Base-by-base conservation (phyloP, 2,329 filamentous ascomycete genomes). In the Trichothecium roseum region DNA sequence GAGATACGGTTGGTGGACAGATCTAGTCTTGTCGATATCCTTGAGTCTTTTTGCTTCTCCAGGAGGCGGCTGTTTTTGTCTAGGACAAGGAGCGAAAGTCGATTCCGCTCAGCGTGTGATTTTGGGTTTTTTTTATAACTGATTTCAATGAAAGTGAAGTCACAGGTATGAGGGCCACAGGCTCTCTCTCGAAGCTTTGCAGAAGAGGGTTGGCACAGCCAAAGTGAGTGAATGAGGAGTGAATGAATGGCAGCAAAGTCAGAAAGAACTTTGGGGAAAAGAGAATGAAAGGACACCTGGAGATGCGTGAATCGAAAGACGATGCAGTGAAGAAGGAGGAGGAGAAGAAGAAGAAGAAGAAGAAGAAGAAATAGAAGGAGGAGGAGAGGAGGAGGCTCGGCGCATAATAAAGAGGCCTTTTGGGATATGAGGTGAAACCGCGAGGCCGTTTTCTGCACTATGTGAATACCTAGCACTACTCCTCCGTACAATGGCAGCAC, bases 171-270 rank as follows among this genome's bases (percentile, higher is more conserved):
- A 10, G 10, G 20, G 20, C 20, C 20, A 24, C 20, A 24, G 20
- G 20, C 20, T 24, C 20, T 24, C 20, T 31, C 26, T 18, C 34
- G 28, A 14, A 36, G 27, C 28, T 36, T 27, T 16, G 22, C 18
- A 37, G 18, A 28, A 37, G 32, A 26, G 30, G 26, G 39, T 37
- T 40, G 28, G 36, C 35, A 40, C 35, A 40, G 35, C 30, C 35
- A 40, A 35, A 22, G 12, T 32, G 28, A 39, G 29, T 20, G 39
- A 37, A 37, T 37, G 35, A 37, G 32, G 30, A 18, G 22, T 35
- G 29, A 42, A 36, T 33, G 35, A 40, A 34, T 36, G 37, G 24
- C 34, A 36, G 37, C 32, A 39, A 35, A 39, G 32, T 34, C 34
- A 34, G n/a, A n/a, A 27, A 30, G 31, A 30, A 28, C 32, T 10